Conservation (phyloP, 2,329 filamentous ascomycete species). For the Cercospora berteroae region DNA sequence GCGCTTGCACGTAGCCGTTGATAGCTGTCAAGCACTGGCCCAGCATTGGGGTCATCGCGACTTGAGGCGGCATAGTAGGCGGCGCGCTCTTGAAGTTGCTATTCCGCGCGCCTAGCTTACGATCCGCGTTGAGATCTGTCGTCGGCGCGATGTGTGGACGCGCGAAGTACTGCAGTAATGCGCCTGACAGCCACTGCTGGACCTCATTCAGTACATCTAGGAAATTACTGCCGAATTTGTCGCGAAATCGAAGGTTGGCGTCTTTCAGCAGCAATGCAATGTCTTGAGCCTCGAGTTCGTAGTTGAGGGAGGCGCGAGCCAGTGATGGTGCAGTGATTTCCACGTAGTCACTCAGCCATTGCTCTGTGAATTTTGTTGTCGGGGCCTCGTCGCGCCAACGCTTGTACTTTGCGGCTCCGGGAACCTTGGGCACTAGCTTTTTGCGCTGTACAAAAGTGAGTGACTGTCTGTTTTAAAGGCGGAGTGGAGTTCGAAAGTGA, state of each 20-base stretch:
- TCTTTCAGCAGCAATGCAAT: neutral
- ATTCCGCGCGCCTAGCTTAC: neutral
- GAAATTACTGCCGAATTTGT: neutral
- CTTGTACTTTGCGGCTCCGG: neutral
- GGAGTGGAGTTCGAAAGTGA: neutral
- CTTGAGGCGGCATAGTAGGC: slow-evolving; percentile 13
- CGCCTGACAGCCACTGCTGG: slow-evolving; percentile 8
- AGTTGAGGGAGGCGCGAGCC: neutral
- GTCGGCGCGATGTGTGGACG: neutral
- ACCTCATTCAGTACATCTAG: neutral
- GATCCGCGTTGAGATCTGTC: neutral
- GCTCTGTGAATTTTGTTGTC: neutral
- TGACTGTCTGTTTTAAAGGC: neutral
- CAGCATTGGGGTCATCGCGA: slow-evolving; percentile 39
- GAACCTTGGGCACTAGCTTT: neutral
- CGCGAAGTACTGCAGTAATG: slow-evolving; percentile 1
- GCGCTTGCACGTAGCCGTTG: slow-evolving; percentile 58
- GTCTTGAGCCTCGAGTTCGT: neutral
- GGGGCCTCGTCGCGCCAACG: neutral
- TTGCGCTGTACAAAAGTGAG: neutral
- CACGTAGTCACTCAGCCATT: slow-evolving; percentile 1
- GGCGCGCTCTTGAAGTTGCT: neutral
- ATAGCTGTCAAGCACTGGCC: slow-evolving; percentile 68
- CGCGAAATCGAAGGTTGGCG: neutral
- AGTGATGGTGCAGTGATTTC: neutral